Conservation (phyloP, 208 protist genomes). For the Acanthamoeba divionensis region DNA sequence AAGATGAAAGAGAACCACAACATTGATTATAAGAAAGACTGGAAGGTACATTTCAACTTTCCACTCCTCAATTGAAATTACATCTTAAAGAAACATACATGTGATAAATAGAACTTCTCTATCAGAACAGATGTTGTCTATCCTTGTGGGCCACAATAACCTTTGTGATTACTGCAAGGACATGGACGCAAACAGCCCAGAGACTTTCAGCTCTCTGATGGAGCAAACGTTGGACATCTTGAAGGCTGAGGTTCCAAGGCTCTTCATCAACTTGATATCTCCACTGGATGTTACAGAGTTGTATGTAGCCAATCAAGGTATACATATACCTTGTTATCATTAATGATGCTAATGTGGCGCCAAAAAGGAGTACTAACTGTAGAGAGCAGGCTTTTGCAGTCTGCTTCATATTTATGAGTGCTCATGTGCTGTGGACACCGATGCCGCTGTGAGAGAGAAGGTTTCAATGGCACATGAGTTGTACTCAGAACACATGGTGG, state of each 20-base stretch:
- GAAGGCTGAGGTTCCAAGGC: background rate
- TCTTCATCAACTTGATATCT: background rate
- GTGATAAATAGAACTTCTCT: background rate
- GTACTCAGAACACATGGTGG: background rate
- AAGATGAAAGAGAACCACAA: background rate
- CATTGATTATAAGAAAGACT: slow-evolving; percentile 7
- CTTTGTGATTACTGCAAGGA: background rate
- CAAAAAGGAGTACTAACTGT: too few relatives aligned
- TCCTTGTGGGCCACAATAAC: slow-evolving; percentile 17
- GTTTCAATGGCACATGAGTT: background rate
- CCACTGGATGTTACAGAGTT: background rate
- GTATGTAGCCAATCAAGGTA: background rate
- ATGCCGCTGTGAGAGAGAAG: background rate
- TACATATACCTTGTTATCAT: background rate
- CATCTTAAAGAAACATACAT: background rate
- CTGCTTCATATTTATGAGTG: background rate
- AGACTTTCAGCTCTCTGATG: background rate
- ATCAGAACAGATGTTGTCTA: background rate
- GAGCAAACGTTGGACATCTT: background rate
- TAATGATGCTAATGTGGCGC: too few relatives aligned
- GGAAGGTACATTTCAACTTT: background rate
- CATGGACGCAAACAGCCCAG: background rate
- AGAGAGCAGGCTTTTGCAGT: background rate
- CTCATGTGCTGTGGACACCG: background rate
- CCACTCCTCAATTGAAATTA: background rate